Base-by-base conservation (phyloP, 2,329 filamentous ascomycete species). In the Trichoderma sp. region DNA sequence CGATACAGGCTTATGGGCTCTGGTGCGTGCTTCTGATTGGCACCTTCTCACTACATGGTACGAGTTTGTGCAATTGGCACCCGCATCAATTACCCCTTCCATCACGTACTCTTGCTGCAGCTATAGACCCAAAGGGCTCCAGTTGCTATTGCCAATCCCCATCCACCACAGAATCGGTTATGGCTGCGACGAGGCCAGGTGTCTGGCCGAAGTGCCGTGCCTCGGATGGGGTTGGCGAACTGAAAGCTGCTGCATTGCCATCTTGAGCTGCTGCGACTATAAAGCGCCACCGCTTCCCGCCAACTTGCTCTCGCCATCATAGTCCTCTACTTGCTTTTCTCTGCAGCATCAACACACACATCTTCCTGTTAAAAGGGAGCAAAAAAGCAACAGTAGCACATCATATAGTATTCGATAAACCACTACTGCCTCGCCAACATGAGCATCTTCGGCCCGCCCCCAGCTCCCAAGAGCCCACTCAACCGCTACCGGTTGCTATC, bases 401-500 rank as follows among this genome's bases (percentile, higher is more conserved):
- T 18, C 24, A 28, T 21, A 49, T 8, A 26, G 26, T 51, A 59
- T 34, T 4, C 16, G 34, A 51, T 49, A 10, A 37, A 16, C 49
- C 21, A 4, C 13, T 34, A 26, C 4, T 26, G 26, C 26, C 26
- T 39, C 28, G 30, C 30, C 52, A 63, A 49, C 21, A 67, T 65
- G 55, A 58, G 54, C 18, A 10, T 54, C 66, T 60, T 63, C 13
- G 54, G 51, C 10, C 39, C 43, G 6, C 55, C 64, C 49, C 81
- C 85, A 4, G 78, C 83, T 4, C 84, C 88, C 30, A 83, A 86
- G 77, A 89, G 88, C 68, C 85, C 87, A 67, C 79, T 92, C 71
- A 88, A 83, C 70, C 85, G 87, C 65, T 90, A 91, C 73, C 87
- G 90, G 7, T 78, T 92, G 56, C 84, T 93, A 14, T 86, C 90